These are phyloP conservation scores for Domatiomyces globalis DNA, from an alignment of 2,329 filamentous ascomycete species.

Conservation along the genomic window DNA sequence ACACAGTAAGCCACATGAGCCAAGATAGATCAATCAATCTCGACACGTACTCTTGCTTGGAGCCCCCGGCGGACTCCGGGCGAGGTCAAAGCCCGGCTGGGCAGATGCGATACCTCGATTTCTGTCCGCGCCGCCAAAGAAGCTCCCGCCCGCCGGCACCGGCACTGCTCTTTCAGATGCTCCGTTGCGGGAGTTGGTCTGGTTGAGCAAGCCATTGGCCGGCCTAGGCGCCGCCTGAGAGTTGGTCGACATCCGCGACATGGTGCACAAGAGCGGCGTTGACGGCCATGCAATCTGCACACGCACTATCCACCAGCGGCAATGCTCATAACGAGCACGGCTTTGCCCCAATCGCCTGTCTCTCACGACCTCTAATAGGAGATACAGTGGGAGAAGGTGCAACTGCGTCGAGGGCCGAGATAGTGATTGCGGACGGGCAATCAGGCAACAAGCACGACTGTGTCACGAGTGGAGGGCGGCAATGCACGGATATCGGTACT, in stretches of 20 bases:
- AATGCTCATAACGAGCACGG: background rate
- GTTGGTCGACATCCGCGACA: background rate
- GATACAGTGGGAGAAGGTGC: background rate
- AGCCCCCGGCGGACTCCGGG: slow-evolving; percentile 33
- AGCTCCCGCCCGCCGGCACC: background rate
- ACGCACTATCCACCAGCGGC: background rate
- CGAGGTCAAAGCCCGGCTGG: slow-evolving; percentile 28
- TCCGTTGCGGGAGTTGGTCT: background rate
- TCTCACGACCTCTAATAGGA: too few relatives aligned
- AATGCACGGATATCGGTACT: background rate
- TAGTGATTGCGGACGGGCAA: background rate
- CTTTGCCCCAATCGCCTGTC: background rate
- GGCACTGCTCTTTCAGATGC: background rate
- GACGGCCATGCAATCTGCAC: background rate
- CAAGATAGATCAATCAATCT: background rate
- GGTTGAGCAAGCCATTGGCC: background rate
- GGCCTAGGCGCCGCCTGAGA: background rate
- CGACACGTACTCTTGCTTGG: slow-evolving; percentile 27
- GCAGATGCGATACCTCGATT: slow-evolving; percentile 13
- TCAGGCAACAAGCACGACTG: background rate
- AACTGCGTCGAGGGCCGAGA: background rate
- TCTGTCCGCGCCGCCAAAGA: slow-evolving; percentile 8
- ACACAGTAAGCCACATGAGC: slow-evolving; percentile 1
- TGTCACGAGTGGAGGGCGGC: background rate
- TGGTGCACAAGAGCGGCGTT: background rate